Percentiles rank a stretch among this genome's conserved stretches.
Evolutionary conservation across 1,284 basidiomycete species (phyloP).

Genomic region (Cryptococcus sp.): DNA sequence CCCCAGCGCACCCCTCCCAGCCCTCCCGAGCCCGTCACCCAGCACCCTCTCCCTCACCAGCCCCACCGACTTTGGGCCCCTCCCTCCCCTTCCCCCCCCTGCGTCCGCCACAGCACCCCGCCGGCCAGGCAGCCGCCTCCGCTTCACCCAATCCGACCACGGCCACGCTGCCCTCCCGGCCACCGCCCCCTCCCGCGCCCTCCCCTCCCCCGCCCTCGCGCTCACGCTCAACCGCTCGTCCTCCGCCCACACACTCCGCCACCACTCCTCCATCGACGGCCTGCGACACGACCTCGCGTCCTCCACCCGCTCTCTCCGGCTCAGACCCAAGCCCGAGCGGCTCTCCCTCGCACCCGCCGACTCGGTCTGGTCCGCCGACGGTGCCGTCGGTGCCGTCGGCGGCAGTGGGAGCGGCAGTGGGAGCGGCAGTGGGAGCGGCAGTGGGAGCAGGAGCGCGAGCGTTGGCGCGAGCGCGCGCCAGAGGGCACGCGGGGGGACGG

Average conservation of each 20-base stretch:
- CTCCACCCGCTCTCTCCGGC: slow-evolving; percentile 3
- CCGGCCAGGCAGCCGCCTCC: slow-evolving; percentile 13
- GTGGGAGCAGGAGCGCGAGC: too few relatives aligned
- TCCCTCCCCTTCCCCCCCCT: neutral
- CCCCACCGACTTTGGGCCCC: slow-evolving; percentile 8
- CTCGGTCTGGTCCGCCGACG: slow-evolving; percentile 5
- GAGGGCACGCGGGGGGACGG: neutral
- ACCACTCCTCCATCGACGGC: slow-evolving; percentile 16
- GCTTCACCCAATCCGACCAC: slow-evolving; percentile 13
- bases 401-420: neutral
- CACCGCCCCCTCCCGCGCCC: neutral
- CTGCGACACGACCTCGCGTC: slow-evolving; percentile 5
- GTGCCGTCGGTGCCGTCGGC: too few relatives aligned
- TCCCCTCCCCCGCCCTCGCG: neutral
- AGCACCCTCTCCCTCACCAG: neutral
- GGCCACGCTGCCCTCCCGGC: neutral
- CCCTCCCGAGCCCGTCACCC: neutral
- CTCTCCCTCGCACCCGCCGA: slow-evolving; percentile 5
- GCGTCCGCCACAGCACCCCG: neutral
- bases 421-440: neutral
- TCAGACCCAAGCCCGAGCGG: neutral
- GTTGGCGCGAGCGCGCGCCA: too few relatives aligned
- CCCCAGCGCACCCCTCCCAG: slow-evolving; percentile 8
- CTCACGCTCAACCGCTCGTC: slow-evolving; percentile 1
- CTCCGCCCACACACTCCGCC: slow-evolving; percentile 4